Conservation (phyloP, 2,329 filamentous ascomycete species). For the Nothophoma quercina region DNA sequence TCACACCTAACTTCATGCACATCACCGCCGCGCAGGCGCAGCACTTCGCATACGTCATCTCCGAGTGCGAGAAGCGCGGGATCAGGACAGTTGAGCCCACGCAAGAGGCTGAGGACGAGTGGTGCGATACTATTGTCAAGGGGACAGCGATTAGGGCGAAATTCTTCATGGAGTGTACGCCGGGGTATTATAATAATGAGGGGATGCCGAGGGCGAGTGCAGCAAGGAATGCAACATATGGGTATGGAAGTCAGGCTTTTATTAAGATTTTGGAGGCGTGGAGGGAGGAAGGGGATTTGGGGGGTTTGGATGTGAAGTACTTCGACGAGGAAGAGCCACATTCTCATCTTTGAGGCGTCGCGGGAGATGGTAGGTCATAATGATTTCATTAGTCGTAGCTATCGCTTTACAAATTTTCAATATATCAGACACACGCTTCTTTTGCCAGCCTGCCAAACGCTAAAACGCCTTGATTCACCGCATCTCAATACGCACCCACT, state of each 20-base stretch:
- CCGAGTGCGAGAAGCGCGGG: constrained; percentile 41
- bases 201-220: constrained; percentile 22
- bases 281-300: constrained; percentile 37
- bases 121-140: constrained; percentile 53
- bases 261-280: constrained; percentile 44
- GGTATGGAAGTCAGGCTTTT: constrained; percentile 41
- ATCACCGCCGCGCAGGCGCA: constrained; percentile 36
- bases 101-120: constrained; percentile 57
- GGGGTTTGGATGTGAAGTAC: constrained; percentile 38
- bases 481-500: constrained; percentile 18
- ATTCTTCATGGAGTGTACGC: constrained; percentile 60
- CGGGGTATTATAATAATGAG: constrained; percentile 59
- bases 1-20: constrained; percentile 39
- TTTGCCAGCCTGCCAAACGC: not conserved
- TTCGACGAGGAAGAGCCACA: not conserved
- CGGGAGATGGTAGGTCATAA: not conserved
- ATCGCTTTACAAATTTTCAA: too few species aligned
- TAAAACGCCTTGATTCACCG: not conserved
- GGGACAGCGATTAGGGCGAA: constrained; percentile 52
- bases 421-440: not conserved
- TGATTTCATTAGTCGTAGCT: too few species aligned
- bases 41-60: constrained; percentile 58
- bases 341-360: not conserved
- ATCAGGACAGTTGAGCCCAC: constrained; percentile 55
- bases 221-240: constrained; percentile 40